phyloP scores from a whole-genome alignment of 2,329 filamentous ascomycete species.

The Hymenotorrendiella dingleyae region DNA sequence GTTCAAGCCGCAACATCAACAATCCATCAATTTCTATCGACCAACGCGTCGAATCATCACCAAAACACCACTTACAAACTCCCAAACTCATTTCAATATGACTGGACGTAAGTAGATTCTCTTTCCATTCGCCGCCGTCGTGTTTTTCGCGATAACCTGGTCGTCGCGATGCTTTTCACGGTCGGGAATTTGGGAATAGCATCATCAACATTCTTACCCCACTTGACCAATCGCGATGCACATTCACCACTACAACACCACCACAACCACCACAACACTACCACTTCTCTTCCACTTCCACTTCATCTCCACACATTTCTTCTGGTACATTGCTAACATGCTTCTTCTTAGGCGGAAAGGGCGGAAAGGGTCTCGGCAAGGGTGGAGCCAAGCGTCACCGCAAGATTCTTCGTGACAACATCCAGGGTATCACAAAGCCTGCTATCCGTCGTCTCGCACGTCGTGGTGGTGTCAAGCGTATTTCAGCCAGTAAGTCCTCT shows the following conservation, averaged over 20 bases:
- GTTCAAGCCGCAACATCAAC: conserved; percentile 15
- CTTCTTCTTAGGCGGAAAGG: conserved; percentile 37
- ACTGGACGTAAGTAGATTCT: conserved; percentile 61
- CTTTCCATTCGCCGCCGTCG: conserved; percentile 12
- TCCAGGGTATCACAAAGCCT: conserved; percentile 98
- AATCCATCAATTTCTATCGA: conserved; percentile 12
- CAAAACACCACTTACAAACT: conserved; percentile 27
- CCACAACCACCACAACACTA: no score
- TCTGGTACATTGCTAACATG: conserved; percentile 39
- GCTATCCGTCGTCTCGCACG: conserved; percentile 97
- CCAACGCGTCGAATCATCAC: conserved; percentile 29
- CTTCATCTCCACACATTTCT: conserved; percentile 13
- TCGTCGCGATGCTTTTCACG: conserved; percentile 17
- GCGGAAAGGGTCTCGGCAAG: conserved; percentile 97
- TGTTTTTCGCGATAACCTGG: conserved; percentile 11
- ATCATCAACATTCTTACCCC: conserved; percentile 13
- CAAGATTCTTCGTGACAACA: conserved; percentile 99
- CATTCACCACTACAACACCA: conserved; percentile 8
- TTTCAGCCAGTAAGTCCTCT: conserved; percentile 69
- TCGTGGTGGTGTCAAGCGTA: conserved; percentile 99
- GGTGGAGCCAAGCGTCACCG: conserved; percentile 97
- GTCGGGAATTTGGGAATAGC: conserved; percentile 26
- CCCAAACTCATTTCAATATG: conserved; percentile 46
- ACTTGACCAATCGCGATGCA: conserved; percentile 18
- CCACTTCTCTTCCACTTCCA: conserved; percentile 11